Base-by-base conservation (phyloP, 2,329 filamentous ascomycete genomes). In the Sarocladiaceae sp. region DNA sequence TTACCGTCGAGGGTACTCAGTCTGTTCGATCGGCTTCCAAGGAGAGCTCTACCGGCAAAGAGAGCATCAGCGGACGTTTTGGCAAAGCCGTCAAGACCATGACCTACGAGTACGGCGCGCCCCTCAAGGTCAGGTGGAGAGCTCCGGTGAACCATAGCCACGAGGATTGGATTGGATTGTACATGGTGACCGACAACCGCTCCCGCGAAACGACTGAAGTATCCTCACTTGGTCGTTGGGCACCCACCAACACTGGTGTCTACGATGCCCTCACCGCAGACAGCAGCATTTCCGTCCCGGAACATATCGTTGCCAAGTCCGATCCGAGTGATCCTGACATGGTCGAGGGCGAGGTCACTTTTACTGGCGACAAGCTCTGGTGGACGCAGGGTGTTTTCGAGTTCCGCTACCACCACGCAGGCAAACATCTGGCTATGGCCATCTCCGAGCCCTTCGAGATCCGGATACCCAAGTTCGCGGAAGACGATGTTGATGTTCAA, bases 381-480 rank as follows among this genome's bases (percentile, higher is more conserved):
- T 98, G 93, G 93, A 95, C 86, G 0, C 86, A 91, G 49, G 93
- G 93, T 45, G 86, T 94, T 3, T 98, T 95, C 58, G 93, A 98
- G 59, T 94, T 98, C 70, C 82, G 93, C 32, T 96, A 96, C 66
- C 93, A 98, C 65, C 93, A 98, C 64, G 83, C 88, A 53, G 89
- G 89, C 45, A 85, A 85, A 56, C 89, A 98, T 66, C 88, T 85
- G 53, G 90, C 95, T 58, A 93, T 98, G 86, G 81, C 88, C 15
- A 86, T 97, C 48, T 96, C 90, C 4, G 78, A 88, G 53, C 90
- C 93, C 0, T 98, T 98, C 55, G 91, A 96, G 63, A 84, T 97
- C 46, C 80, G 82, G 35, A 88, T 97, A 50, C 73, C 77, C 24
- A 83, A 82, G 33, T 95, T 95, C 55, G 85, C 88, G 50, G 77